phyloP scores from a whole-genome alignment of 2,329 filamentous ascomycete genomes.

The Tolypocladium nubicola region DNA sequence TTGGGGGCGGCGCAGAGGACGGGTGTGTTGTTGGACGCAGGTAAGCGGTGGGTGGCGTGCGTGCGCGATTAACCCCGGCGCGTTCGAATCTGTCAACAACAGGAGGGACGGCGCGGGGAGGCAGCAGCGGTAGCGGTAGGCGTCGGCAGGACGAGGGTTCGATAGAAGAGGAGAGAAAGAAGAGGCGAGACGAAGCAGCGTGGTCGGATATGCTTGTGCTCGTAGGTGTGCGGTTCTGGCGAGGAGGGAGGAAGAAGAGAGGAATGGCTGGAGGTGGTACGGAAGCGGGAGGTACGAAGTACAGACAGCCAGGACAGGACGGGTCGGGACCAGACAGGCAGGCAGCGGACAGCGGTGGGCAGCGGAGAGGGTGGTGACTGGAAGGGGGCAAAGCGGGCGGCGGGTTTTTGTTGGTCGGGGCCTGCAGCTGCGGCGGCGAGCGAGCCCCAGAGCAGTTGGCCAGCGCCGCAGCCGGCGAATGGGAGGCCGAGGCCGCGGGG shows the following conservation, averaged over 20 bases:
- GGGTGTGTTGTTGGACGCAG: background rate
- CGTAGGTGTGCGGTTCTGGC: background rate
- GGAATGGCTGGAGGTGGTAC: background rate
- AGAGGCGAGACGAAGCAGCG: background rate
- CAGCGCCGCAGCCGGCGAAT: slow-evolving; percentile 17
- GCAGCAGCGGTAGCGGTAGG: background rate
- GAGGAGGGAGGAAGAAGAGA: background rate
- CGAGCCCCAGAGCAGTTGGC: slow-evolving; percentile 6
- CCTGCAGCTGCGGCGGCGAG: slow-evolving; percentile 3
- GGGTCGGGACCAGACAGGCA: background rate
- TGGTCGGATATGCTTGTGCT: background rate
- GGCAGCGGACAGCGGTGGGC: background rate
- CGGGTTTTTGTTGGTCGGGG: slow-evolving; percentile 21
- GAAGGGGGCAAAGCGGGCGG: slow-evolving; percentile 10
- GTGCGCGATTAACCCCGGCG: slow-evolving; percentile 17
- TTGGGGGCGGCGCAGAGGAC: slow-evolving; percentile 1
- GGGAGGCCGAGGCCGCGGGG: slow-evolving; percentile 10
- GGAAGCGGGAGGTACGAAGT: background rate
- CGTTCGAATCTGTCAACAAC: background rate
- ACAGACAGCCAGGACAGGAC: background rate
- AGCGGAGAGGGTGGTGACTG: background rate
- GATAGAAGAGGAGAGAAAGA: background rate
- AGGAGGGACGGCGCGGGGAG: background rate
- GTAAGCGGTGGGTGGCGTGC: background rate
- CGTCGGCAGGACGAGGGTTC: background rate